A percentile compares a stretch with the other conserved stretches of the same genome.
Conservation (phyloP, 2,329 filamentous ascomycete genomes). For the Xylaria polymorpha region DNA sequence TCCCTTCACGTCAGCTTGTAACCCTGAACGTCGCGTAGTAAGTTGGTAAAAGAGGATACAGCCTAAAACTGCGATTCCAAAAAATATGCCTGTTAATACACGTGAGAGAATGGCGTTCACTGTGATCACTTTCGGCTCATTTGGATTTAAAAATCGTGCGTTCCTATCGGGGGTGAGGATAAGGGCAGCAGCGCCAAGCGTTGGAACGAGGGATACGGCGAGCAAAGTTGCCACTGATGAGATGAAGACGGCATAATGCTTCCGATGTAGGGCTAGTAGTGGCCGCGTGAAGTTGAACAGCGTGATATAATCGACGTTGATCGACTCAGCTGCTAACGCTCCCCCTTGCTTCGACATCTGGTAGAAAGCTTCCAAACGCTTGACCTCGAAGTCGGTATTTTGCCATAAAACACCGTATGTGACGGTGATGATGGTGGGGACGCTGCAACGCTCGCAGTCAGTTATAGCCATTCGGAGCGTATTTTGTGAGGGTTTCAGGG, state of each 20-base stretch:
- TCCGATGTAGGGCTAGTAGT: conserved; percentile 68
- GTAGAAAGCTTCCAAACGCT: conserved; percentile 74
- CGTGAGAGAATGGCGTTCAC: conserved; percentile 71
- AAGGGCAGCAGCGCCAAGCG: conserved; percentile 72
- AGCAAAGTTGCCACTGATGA: conserved; percentile 73
- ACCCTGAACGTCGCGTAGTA: conserved; percentile 70
- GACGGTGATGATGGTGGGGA: conserved; percentile 70
- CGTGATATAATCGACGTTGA: conserved; percentile 81
- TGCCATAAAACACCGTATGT: conserved; percentile 74
- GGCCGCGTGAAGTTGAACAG: conserved; percentile 74
- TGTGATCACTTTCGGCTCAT: conserved; percentile 63
- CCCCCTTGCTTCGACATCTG: conserved; percentile 71
- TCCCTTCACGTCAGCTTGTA: conserved; percentile 75
- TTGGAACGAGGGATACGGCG: conserved; percentile 75
- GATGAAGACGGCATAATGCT: conserved; percentile 75
- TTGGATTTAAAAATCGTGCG: conserved; percentile 56
- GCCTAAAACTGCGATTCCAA: conserved; percentile 68
- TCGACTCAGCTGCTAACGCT: conserved; percentile 71
- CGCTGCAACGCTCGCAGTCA: conserved; percentile 22
- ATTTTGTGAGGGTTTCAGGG: too few relatives aligned
- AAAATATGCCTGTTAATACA: conserved; percentile 66
- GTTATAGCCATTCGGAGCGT: too few relatives aligned
- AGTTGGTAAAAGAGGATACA: conserved; percentile 70
- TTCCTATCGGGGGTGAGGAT: conserved; percentile 65
- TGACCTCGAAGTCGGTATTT: conserved; percentile 73